A percentile compares a stretch with the other conserved stretches of the same genome.
phyloP scores from a whole-genome alignment of 306 rosid species.

The Rosa lucieae region DNA sequence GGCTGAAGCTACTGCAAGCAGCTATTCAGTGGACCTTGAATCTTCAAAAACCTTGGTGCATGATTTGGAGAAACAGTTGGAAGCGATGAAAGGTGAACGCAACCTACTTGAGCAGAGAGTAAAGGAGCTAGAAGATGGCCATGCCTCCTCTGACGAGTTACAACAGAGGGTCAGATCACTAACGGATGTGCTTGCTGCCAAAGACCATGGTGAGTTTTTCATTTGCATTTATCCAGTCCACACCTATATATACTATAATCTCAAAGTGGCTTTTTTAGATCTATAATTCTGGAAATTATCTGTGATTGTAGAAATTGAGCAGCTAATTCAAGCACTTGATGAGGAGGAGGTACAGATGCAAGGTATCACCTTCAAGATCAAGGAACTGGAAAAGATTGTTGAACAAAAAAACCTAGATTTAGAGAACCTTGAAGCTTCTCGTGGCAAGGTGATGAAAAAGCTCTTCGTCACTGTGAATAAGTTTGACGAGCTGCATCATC shows the following conservation, averaged over 20 bases:
- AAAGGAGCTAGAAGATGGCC: conserved; percentile 54
- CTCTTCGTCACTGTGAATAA: conserved; percentile 78
- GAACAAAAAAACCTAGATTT: conserved; percentile 67
- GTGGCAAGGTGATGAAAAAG: conserved; percentile 77
- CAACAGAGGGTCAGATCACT: conserved; percentile 65
- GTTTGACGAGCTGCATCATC: conserved; percentile 94
- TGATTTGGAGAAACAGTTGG: conserved; percentile 58
- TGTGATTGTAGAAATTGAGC: conserved; percentile 77
- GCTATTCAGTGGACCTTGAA: conserved; percentile 64
- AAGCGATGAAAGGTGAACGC: conserved; percentile 53
- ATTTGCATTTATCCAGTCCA: conserved; percentile 5
- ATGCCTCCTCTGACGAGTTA: conserved; percentile 51
- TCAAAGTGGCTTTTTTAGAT: background rate
- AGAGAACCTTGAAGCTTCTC: conserved; percentile 69
- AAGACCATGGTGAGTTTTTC: conserved; percentile 74
- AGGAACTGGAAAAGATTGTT: conserved; percentile 64
- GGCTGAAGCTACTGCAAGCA: conserved; percentile 68
- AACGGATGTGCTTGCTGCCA: conserved; percentile 61
- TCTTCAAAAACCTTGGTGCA: conserved; percentile 52
- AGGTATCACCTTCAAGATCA: conserved; percentile 55
- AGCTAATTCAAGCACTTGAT: conserved; percentile 91
- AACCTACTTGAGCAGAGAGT: conserved; percentile 60
- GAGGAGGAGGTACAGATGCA: conserved; percentile 96
- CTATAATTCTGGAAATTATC: conserved; percentile 23
- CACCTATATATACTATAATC: background rate